A percentile compares a stretch with the other conserved stretches of the same genome.
These are phyloP conservation scores for Metschnikowia reukaufii DNA, from an alignment of 805 yeast genomes.

Conservation along the genomic window DNA sequence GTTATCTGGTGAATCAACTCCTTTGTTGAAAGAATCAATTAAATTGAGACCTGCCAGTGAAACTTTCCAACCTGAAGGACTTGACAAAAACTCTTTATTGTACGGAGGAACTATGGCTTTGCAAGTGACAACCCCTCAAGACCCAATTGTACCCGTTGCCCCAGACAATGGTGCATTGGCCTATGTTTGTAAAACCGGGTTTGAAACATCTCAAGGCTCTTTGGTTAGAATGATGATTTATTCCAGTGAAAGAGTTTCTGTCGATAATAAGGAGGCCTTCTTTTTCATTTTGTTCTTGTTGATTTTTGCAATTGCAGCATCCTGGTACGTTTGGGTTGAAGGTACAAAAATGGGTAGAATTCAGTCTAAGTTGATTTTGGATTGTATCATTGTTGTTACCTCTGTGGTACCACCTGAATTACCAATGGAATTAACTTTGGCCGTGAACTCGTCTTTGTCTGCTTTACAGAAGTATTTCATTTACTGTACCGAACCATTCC, in stretches of 20 bases:
- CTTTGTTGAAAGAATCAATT: slow-evolving; percentile 88
- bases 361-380: slow-evolving; percentile 88
- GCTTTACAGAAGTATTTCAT: slow-evolving; percentile 85
- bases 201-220: slow-evolving; percentile 97
- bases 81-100: slow-evolving; percentile 83
- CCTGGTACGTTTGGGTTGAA: slow-evolving; percentile 98
- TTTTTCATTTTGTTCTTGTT: slow-evolving; percentile 87
- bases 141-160: slow-evolving; percentile 53
- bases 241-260: slow-evolving; percentile 94
- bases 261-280: slow-evolving; percentile 92
- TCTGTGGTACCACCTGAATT: slow-evolving; percentile 99
- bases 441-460: slow-evolving; percentile 88
- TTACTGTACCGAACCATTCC: slow-evolving; percentile 97
- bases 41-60: slow-evolving; percentile 77
- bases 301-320: slow-evolving; percentile 89
- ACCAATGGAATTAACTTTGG: slow-evolving; percentile 99
- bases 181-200: slow-evolving; percentile 89
- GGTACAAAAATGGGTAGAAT: slow-evolving; percentile 95
- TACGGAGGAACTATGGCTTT: slow-evolving; percentile 97
- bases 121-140: slow-evolving; percentile 77
- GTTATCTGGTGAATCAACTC: slow-evolving; percentile 98
- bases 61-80: slow-evolving; percentile 67
- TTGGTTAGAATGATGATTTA: slow-evolving; percentile 97
- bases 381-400: slow-evolving; percentile 92
- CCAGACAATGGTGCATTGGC: slow-evolving; percentile 95